Evolutionary conservation across 2,329 filamentous ascomycete species (phyloP), one percentile per base, ranked within the genome.

Genomic region (Trichophyton simii): DNA sequence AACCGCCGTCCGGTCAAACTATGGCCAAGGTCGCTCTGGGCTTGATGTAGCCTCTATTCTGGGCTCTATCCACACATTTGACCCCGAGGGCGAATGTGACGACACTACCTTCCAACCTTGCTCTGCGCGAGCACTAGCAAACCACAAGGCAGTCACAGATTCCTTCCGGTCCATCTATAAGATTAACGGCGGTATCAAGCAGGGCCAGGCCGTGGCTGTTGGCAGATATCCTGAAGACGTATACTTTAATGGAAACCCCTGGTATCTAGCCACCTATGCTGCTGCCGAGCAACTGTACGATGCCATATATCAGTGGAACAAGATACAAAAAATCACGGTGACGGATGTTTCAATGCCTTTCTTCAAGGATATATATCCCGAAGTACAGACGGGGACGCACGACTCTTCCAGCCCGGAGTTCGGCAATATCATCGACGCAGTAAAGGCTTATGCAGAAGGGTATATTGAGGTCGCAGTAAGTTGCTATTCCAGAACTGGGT

Each of bases 221-320:
- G 87, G 87, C 52, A 78, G 87, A 63, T 89, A 90, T 69, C 74
- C 84, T 0, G 86, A 89, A 71, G 89, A 94, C 67, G 75, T 79
- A 13, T 92, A 91, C 73, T 87, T 85, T 72, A 83, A 83, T 63
- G 88, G 88, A 4, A 89, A 92, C 71, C 88, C 88, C 1, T 92
- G 88, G 88, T 88, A 89, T 67, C 79, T 91, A 7, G 81, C 82
- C 65, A 91, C 87, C 0, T 79, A 89, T 41, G 87, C 87, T 0
- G 87, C 87, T 0, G 89, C 88, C 13, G 89, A 94, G 71, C 83
- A 88, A 70, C 81, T 94, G 2, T 92, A 91, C 70, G 85, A 88
- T 69, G 86, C 88, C 0, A 71, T 89, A 3, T 84, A 86, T 65
- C 83, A 87, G 57, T 91, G 87, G 86, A 80, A 86, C 63, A 74